Evolutionary conservation across 169 alveolate genomes (phyloP).

Genomic region (Plasmodium berghei): DNA sequence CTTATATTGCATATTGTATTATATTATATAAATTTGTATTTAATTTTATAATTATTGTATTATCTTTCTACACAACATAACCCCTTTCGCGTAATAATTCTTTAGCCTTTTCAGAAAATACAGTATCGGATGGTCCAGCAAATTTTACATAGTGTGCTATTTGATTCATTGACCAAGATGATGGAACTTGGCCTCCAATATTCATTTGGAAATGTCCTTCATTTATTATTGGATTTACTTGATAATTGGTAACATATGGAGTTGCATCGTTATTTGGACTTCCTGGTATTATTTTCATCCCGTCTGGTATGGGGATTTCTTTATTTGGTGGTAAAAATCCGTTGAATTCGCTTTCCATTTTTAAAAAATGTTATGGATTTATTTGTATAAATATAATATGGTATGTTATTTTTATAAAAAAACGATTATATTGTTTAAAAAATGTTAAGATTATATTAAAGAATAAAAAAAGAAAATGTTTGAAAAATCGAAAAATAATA

Average conservation of each 20-base stretch:
- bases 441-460: not conserved
- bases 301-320: slow-evolving; percentile 50
- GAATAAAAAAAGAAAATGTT: not conserved
- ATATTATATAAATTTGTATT: slow-evolving; percentile 8
- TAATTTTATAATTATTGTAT: slow-evolving; percentile 16
- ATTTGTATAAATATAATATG: slow-evolving; percentile 13
- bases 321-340: slow-evolving; percentile 62
- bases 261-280: slow-evolving; percentile 25
- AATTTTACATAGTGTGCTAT: slow-evolving; percentile 57
- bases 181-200: slow-evolving; percentile 67
- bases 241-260: slow-evolving; percentile 25
- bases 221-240: slow-evolving; percentile 55
- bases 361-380: slow-evolving; percentile 1
- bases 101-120: slow-evolving; percentile 68
- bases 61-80: slow-evolving; percentile 7
- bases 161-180: slow-evolving; percentile 67
- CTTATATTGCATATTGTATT: not conserved
- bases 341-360: slow-evolving; percentile 55
- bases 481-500: slow-evolving; percentile 3
- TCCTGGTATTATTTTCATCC: slow-evolving; percentile 63
- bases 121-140: slow-evolving; percentile 68
- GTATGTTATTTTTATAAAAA: slow-evolving; percentile 6
- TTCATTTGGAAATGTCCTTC: slow-evolving; percentile 65
- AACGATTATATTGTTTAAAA: slow-evolving; percentile 1
- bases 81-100: slow-evolving; percentile 59